Percentiles rank a stretch among this genome's conserved stretches.
phyloP scores from a whole-genome alignment of 192 early-diverging fungal species.

The Entophlyctis helioformis region DNA sequence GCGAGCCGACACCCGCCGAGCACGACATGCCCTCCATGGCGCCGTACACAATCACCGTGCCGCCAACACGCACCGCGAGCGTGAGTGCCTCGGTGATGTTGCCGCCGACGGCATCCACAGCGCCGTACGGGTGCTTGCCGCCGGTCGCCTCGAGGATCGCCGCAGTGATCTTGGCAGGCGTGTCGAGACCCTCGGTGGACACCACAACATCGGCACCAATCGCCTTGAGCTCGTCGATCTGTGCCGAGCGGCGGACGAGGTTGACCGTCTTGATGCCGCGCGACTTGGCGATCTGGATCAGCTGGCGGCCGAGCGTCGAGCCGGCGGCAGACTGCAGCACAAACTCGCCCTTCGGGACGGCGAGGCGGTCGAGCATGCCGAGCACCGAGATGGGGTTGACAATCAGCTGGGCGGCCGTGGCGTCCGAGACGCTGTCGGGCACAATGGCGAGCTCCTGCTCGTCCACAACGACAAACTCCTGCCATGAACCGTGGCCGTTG shows the following conservation, averaged over 20 bases:
- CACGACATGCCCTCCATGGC: not conserved
- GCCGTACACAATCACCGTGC: not conserved
- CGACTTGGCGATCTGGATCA: not conserved
- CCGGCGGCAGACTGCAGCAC: not conserved
- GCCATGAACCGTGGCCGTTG: not conserved
- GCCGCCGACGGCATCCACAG: conserved; percentile 1
- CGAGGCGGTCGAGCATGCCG: not conserved
- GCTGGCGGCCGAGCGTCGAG: not conserved
- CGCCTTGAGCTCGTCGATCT: not conserved
- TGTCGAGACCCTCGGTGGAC: not conserved
- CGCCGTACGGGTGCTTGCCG: not conserved
- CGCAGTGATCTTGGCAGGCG: not conserved
- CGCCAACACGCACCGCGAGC: not conserved
- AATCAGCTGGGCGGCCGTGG: not conserved
- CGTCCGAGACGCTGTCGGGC: not conserved
- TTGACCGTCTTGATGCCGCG: conserved; percentile 5
- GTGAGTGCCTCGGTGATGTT: not conserved
- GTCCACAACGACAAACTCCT: not conserved
- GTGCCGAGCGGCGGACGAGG: not conserved
- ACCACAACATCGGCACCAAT: conserved; percentile 1
- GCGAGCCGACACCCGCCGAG: not conserved
- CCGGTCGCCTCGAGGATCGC: not conserved
- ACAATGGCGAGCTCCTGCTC: not conserved
- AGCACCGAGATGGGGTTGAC: not conserved
- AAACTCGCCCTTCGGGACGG: not conserved